Percentiles rank a stretch among this genome's conserved stretches.
phyloP scores from a whole-genome alignment of 805 yeast genomes.

The Saturnispora galanensis region DNA sequence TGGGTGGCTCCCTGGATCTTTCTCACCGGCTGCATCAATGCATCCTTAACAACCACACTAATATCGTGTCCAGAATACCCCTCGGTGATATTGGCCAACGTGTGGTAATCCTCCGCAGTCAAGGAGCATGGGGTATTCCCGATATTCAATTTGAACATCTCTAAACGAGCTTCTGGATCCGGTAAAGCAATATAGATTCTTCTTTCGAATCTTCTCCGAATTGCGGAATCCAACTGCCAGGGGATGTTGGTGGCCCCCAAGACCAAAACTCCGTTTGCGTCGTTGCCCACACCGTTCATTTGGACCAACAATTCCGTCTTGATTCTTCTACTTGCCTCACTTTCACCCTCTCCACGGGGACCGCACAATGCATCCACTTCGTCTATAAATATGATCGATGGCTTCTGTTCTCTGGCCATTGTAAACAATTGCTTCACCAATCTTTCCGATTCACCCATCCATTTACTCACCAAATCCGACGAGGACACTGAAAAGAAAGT shows the following conservation, averaged over 20 bases:
- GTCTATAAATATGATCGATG: slow-evolving; percentile 92
- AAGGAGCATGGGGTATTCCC: slow-evolving; percentile 83
- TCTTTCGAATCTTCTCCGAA: slow-evolving; percentile 90
- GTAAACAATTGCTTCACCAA: slow-evolving; percentile 88
- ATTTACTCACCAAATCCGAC: slow-evolving; percentile 89
- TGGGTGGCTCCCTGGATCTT: slow-evolving; percentile 95
- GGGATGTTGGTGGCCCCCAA: slow-evolving; percentile 98
- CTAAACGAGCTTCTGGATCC: slow-evolving; percentile 82
- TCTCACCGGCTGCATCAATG: slow-evolving; percentile 95
- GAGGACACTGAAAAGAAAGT: slow-evolving; percentile 96
- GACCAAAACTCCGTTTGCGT: slow-evolving; percentile 83
- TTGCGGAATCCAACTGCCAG: slow-evolving; percentile 97
- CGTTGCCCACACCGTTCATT: slow-evolving; percentile 99
- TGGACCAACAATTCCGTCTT: slow-evolving; percentile 93
- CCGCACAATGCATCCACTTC: slow-evolving; percentile 98
- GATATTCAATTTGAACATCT: slow-evolving; percentile 90
- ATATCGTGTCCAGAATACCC: slow-evolving; percentile 98
- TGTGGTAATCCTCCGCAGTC: slow-evolving; percentile 59
- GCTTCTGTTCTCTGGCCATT: slow-evolving; percentile 95
- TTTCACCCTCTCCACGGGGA: slow-evolving; percentile 95
- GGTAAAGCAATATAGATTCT: slow-evolving; percentile 94
- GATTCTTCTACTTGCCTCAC: slow-evolving; percentile 92
- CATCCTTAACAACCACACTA: slow-evolving; percentile 94
- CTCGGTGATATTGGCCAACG: slow-evolving; percentile 85
- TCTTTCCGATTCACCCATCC: slow-evolving; percentile 99